Evolutionary conservation across 768 basidiomycete species (phyloP).

Genomic region (Leccinum longicurvipes): DNA sequence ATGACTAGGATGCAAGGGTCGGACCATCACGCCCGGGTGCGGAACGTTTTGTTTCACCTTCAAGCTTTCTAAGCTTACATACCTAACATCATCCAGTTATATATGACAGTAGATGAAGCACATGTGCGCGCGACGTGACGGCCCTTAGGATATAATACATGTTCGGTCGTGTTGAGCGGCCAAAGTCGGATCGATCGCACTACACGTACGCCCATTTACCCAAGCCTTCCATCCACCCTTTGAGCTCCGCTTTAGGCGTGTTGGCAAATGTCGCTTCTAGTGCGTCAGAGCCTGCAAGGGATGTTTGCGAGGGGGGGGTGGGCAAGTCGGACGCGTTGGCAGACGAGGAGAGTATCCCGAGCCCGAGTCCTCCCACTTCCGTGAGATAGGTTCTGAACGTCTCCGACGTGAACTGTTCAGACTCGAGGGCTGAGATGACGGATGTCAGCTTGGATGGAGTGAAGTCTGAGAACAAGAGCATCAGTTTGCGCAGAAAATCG

Average conservation of each 20-base stretch:
- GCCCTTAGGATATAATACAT: background rate
- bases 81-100: background rate
- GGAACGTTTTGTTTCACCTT: no score
- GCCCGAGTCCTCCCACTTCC: slow-evolving; percentile 88
- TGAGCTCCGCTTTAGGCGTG: slow-evolving; percentile 28
- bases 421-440: slow-evolving; percentile 55
- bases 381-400: slow-evolving; percentile 65
- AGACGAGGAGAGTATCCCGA: slow-evolving; percentile 76
- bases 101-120: slow-evolving; percentile 8
- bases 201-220: slow-evolving; percentile 42
- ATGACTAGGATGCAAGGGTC: no score
- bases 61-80: background rate
- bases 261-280: slow-evolving; percentile 25
- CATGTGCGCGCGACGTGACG: background rate
- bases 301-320: slow-evolving; percentile 25
- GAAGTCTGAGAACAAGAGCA: slow-evolving; percentile 53
- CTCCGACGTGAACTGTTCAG: slow-evolving; percentile 32
- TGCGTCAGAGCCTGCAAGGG: slow-evolving; percentile 3
- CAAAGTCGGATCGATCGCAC: background rate
- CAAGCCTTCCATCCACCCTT: slow-evolving; percentile 34
- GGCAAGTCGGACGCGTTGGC: slow-evolving; percentile 11
- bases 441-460: slow-evolving; percentile 51
- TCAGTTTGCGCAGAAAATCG: background rate
- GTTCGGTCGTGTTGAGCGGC: background rate
- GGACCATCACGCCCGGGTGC: no score